A percentile compares a stretch with the other conserved stretches of the same genome.
These are phyloP conservation scores for Globisporangium solare DNA, from an alignment of 352 stramenopile genomes.

Conservation along the genomic window DNA sequence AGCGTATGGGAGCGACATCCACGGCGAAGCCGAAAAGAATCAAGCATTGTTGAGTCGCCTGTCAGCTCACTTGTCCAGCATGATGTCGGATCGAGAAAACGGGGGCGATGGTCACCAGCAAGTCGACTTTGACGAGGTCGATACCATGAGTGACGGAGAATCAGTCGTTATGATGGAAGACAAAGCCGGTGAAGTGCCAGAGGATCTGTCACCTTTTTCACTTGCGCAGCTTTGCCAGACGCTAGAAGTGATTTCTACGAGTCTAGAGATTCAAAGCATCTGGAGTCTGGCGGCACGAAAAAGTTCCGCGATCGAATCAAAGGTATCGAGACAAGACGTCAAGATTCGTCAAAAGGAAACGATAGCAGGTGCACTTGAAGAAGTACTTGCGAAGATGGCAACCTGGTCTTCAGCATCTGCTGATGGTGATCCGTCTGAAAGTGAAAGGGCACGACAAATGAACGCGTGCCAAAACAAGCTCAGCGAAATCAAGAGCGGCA, in stretches of 20 bases:
- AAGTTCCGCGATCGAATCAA: conserved; percentile 20
- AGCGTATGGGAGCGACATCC: background rate
- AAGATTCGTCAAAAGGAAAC: conserved; percentile 29
- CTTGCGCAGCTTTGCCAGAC: conserved; percentile 38
- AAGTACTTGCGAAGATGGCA: conserved; percentile 38
- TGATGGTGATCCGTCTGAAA: conserved; percentile 2
- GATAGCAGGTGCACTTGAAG: conserved; percentile 24
- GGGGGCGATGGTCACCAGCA: background rate
- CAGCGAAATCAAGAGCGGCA: conserved; percentile 25
- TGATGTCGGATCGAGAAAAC: conserved; percentile 7
- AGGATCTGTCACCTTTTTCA: conserved; percentile 22
- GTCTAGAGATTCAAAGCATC: conserved; percentile 47
- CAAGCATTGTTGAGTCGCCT: conserved; percentile 5
- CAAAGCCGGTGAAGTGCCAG: conserved; percentile 14
- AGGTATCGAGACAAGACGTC: conserved; percentile 11
- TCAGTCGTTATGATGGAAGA: conserved; percentile 35
- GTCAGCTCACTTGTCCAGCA: conserved; percentile 6
- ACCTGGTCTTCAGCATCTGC: conserved; percentile 19
- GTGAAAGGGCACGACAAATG: conserved; percentile 17
- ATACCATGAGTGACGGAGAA: conserved; percentile 29
- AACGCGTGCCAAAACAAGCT: conserved; percentile 23
- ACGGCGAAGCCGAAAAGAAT: background rate
- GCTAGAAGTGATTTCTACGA: conserved; percentile 48
- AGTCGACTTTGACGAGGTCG: conserved; percentile 9
- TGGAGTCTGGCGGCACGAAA: conserved; percentile 17